Conservation (phyloP, 208 protist genomes). For the Leishmania arabica region DNA sequence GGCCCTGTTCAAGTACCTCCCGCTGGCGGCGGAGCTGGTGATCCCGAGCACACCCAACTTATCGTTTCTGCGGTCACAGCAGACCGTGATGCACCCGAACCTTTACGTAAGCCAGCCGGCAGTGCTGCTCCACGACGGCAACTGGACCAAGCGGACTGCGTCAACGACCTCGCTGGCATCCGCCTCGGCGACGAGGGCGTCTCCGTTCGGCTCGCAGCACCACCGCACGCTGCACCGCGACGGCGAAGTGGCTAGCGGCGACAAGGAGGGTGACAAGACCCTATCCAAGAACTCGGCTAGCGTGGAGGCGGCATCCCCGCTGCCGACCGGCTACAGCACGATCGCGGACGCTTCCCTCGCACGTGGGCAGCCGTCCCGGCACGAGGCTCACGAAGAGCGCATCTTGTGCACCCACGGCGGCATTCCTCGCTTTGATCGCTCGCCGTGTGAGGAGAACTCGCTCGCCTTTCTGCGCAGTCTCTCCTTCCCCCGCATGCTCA, state of each 20-base stretch:
- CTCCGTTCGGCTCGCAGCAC: background rate
- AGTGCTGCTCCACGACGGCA: conserved; percentile 23
- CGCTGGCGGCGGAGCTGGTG: conserved; percentile 65
- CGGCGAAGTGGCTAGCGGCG: conserved; percentile 20
- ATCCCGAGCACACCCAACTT: conserved; percentile 51
- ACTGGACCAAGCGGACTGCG: background rate
- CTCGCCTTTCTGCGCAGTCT: conserved; percentile 49
- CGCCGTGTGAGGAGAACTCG: conserved; percentile 49
- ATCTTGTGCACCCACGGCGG: conserved; percentile 85
- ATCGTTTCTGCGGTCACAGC: conserved; percentile 32
- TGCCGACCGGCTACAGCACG: conserved; percentile 26
- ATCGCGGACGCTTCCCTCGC: conserved; percentile 24
- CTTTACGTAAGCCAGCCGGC: conserved; percentile 41
- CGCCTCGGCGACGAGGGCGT: background rate
- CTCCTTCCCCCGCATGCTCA: conserved; percentile 61
- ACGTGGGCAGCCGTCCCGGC: conserved; percentile 28
- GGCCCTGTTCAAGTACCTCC: conserved; percentile 71
- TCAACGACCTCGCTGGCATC: background rate
- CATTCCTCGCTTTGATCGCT: conserved; percentile 63
- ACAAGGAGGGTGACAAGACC: conserved; percentile 7
- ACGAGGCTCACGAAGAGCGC: conserved; percentile 51
- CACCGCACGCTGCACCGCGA: background rate
- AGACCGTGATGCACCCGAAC: conserved; percentile 39
- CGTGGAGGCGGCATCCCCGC: background rate
- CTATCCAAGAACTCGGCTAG: background rate